Evolutionary conservation across 176 grass and related monocot species (phyloP), one percentile per base, ranked within the genome.

Genomic region (Areca catechu): DNA sequence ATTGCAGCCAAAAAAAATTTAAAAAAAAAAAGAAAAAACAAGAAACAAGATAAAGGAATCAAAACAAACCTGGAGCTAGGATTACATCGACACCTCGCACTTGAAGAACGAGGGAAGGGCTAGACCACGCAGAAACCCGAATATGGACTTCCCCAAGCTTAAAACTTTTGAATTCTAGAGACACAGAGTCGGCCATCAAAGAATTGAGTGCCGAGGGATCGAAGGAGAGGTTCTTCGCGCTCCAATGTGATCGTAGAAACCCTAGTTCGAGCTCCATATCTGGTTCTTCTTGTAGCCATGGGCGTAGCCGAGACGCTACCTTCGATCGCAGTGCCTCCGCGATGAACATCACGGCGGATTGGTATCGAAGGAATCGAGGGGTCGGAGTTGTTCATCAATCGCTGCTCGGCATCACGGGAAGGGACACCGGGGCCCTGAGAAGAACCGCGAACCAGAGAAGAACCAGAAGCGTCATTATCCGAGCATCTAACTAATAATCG

Each of bases 181-280:
- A 16, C 49, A 64, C 53, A 27, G 63, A 58, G 29, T 69, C 49
- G 18, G 48, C 74, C 16, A 77, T 48, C 4, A 50, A 37, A 49
- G 54, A 52, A 54, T 77, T 77, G 25, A 77, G 65, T 16, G 51
- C 63, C 17, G 54, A 53, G 4, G 64, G 37, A 16, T 77, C 64
- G 56, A 77, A 51, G 21, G 54, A 50, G 2, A 77, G 55, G 51
- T 62, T 61, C 43, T 50, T 66, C 15, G 64, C 55, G 3, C 43
- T 55, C 16, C 58, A 58, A 60, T 69, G 14, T 5, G 65, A 68
- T 47, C 29, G 51, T 50, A 69, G 49, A 61, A 77, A 69, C 56
- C 74, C 74, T 53, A 77, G 21, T 7, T 61, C 49, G 48, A 77
- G 48, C 29, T 68, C 74, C 48, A 77, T 34, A 55, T 77, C 64